A percentile compares a stretch with the other conserved stretches of the same genome.
phyloP scores from a whole-genome alignment of 1,139 yeast genomes.

The Lizanozyma gosingica region DNA sequence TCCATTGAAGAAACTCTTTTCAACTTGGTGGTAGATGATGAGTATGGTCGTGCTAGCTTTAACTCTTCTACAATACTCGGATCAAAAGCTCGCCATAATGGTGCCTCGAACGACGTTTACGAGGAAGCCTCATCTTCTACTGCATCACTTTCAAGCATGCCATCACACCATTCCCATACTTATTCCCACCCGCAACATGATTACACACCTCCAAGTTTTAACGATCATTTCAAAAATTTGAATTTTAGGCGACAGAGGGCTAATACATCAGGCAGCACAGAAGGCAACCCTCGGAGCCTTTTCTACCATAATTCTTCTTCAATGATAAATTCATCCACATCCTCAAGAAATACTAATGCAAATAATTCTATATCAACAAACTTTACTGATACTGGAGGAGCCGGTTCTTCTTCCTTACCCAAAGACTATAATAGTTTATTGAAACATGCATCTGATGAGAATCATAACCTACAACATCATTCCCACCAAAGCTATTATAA shows the following conservation, averaged over 20 bases:
- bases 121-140: background rate
- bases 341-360: background rate
- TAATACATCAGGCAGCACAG: background rate
- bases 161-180: background rate
- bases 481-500: background rate
- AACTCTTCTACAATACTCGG: slow-evolving; percentile 15
- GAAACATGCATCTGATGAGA: background rate
- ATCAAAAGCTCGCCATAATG: slow-evolving; percentile 2
- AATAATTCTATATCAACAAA: background rate
- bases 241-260: background rate
- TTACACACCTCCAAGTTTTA: background rate
- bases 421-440: slow-evolving; percentile 4
- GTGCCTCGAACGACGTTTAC: background rate
- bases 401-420: background rate
- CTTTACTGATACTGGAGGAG: background rate
- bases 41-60: slow-evolving; percentile 35
- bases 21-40: slow-evolving; percentile 49
- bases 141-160: background rate
- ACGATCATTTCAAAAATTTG: background rate
- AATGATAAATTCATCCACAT: background rate
- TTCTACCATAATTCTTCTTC: background rate
- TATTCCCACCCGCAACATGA: background rate
- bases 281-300: background rate
- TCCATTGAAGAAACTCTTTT: slow-evolving; percentile 44
- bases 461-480: too few relatives aligned